Evolutionary conservation across 306 rosid genomes (phyloP).

Genomic region (Glycine soja): DNA sequence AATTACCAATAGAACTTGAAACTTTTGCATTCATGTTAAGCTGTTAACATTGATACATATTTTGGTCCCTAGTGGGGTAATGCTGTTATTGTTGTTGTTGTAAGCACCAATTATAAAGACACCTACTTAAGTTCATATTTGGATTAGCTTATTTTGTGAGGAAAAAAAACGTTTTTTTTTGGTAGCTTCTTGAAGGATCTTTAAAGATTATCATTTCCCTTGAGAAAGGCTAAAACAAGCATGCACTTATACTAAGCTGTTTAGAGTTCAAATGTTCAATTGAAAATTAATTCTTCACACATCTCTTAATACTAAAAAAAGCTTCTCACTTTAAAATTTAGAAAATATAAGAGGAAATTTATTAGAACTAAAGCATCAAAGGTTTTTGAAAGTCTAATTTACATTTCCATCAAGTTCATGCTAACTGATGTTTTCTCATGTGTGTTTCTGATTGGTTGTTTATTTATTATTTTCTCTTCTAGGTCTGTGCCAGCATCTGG

Average conservation of each 20-base stretch:
- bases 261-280: slow-evolving; percentile 2
- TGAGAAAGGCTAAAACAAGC: neutral
- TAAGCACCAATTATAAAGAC: neutral
- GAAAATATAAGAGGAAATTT: neutral
- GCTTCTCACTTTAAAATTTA: neutral
- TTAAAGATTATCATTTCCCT: neutral
- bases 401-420: neutral
- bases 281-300: neutral
- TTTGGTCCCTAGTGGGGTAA: too few relatives aligned
- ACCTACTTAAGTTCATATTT: neutral
- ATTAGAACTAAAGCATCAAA: neutral
- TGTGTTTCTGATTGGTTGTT: neutral
- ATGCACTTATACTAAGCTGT: slow-evolving; percentile 3
- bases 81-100: too few relatives aligned
- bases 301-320: neutral
- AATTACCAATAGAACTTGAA: too few relatives aligned
- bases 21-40: too few relatives aligned
- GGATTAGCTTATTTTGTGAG: neutral
- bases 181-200: neutral
- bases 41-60: too few relatives aligned
- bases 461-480: slow-evolving; percentile 36
- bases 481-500: slow-evolving; percentile 53
- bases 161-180: neutral
- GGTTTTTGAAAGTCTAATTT: neutral
- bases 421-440: neutral